Base-by-base conservation (phyloP, 2,329 filamentous ascomycete species). In the Colletotrichum karsti region DNA sequence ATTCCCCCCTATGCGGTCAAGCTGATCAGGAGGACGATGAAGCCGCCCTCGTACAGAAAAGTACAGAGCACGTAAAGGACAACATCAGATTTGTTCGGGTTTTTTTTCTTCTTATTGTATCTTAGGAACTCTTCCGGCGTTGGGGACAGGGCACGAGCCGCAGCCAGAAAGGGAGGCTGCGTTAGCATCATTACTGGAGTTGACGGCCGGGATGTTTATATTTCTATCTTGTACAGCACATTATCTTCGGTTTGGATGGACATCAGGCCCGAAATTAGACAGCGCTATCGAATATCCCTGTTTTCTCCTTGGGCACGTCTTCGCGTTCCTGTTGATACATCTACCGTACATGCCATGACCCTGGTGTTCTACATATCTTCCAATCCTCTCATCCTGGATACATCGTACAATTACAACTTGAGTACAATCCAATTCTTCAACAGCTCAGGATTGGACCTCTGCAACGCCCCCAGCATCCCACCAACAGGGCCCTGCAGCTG, bases 11-110 rank as follows among this genome's bases (percentile, higher is more conserved):
- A 95, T 82, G 91, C 90, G 57, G 94, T 88, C 20, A 98, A 98
- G 83, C 79, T 97, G 69, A 92, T 98, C 72, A 87, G 92, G 74
- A 87, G 94, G 76, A 94, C 90, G 69, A 91, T 97, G 85, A 95
- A 92, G 81, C 96, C 96, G 70, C 95, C 95, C 20, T 97, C 93
- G 76, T 98, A 98, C 82, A 88, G 96, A 75, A 99, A 99, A 84
- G 95, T 99, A 53, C 91, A 92, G 80, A 91, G 87, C 48, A 88
- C 90, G 68, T 92, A 80, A 81, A 50, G 55, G 33, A 39, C n/a
- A 28, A 24, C 50, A 50, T 18, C 26, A 28, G 54, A 30, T 12
- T 7, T 60, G 44, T 37, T 55, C 35, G 35, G 56, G 48, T 48
- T 50, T 41, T 39, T 26, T 39, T 44, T 33, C 51, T 26, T 59